These are phyloP conservation scores for Coemansia nantahalensis DNA, from an alignment of 192 early-diverging fungal genomes.

Conservation along the genomic window DNA sequence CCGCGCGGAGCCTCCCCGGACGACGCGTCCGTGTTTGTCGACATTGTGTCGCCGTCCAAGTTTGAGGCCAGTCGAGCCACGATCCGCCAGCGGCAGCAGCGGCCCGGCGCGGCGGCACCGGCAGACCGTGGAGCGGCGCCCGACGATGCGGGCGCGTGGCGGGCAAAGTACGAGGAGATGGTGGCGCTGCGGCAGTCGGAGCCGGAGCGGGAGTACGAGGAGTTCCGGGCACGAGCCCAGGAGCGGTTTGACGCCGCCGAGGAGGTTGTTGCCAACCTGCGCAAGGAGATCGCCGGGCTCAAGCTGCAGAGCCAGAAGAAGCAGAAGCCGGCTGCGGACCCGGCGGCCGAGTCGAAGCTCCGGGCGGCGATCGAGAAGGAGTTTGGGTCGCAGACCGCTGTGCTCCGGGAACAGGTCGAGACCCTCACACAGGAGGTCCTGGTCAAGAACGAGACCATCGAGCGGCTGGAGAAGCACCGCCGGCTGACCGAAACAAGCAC, in stretches of 20 bases:
- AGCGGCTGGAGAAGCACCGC: slow-evolving; percentile 41
- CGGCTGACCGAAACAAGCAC: slow-evolving; percentile 41
- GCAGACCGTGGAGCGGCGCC: neutral
- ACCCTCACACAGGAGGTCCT: slow-evolving; percentile 38
- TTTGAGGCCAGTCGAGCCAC: slow-evolving; percentile 30
- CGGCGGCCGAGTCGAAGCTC: slow-evolving; percentile 1
- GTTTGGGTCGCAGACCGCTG: slow-evolving; percentile 31
- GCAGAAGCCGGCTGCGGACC: neutral
- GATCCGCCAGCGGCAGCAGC: slow-evolving; percentile 9
- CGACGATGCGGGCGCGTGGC: slow-evolving; percentile 30
- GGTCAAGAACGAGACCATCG: slow-evolving; percentile 41
- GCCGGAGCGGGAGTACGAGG: slow-evolving; percentile 36
- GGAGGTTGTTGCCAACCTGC: slow-evolving; percentile 28
- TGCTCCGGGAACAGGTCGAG: slow-evolving; percentile 36
- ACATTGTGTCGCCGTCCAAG: slow-evolving; percentile 44
- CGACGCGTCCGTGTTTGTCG: slow-evolving; percentile 14
- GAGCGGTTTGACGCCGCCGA: slow-evolving; percentile 43
- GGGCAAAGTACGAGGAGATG: slow-evolving; percentile 48
- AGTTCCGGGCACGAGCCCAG: slow-evolving; percentile 25
- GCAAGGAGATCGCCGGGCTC: slow-evolving; percentile 25
- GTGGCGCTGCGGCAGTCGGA: slow-evolving; percentile 31
- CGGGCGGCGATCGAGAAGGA: slow-evolving; percentile 27
- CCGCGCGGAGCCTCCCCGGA: neutral
- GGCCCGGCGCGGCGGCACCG: neutral
- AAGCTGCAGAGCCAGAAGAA: slow-evolving; percentile 10